Evolutionary conservation across 1,284 basidiomycete genomes (phyloP), one percentile per base, ranked within the genome.

Genomic region (Microbotryum violaceum): DNA sequence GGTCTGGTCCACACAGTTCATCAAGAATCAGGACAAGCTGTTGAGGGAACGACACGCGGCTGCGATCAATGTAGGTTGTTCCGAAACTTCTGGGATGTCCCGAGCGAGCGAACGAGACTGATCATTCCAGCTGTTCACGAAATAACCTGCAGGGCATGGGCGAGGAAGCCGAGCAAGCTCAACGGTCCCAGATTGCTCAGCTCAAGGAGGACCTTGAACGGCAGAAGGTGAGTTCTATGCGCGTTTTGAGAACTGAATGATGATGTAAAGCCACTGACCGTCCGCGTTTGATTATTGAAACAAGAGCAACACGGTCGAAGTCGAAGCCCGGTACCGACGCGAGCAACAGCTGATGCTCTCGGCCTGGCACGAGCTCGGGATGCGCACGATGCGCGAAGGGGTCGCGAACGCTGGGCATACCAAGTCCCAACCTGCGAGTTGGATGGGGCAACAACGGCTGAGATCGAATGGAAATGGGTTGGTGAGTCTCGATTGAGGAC

Each of bases 1-100:
- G 6, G 14, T 12, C 6, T 6, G 18, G 12, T 21, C 52, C 45
- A 18, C 37, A 20, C 70, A 91, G 86, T 92, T 94, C 75, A 92
- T 96, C 79, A 89, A 89, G 75, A 82, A 85, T 57, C 92, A 96
- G 75, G 91, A 94, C 77, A 88, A 89, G 69, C 78, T 91, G 37
- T 87, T 89, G 77, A 88, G 72, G 47, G 72, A 86, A 70, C 67
- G 64, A 50, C 85, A 88, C 67, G 53, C 83, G 85, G 58, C 82
- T 81, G 6, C 81, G 80, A 62, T 79, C 77, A 67, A 51, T 46
- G 51, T 61, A 31, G 42, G 50, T 25, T 9, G 52, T 42, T 44
- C 45, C 47, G n/a, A 49, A 31, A 6, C 27, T 54, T 27, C 7
- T 23, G 53, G 18, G 1, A 42, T 18, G 12, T 12, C 4, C 16